Percentiles rank a stretch among this genome's conserved stretches.
Conservation (phyloP, 1,139 yeast species). For the Pichia norvegensis region DNA sequence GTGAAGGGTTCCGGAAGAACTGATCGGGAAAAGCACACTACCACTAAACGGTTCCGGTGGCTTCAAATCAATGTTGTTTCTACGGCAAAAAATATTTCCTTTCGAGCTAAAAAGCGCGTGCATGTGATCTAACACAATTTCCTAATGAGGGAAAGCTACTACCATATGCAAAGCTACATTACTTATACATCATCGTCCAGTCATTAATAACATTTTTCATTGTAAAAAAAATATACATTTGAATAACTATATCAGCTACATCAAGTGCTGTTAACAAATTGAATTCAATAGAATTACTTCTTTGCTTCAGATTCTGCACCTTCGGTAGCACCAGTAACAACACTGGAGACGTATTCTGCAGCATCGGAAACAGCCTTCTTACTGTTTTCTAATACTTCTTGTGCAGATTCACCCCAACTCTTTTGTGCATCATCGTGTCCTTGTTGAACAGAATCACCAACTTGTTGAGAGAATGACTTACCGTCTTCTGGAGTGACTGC, state of each 20-base stretch:
- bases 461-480: slow-evolving; percentile 62
- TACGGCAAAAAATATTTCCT: no score
- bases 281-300: slow-evolving; percentile 1
- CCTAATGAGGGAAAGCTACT: no score
- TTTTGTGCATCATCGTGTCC: slow-evolving; percentile 24
- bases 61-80: no score
- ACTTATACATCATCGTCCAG: no score
- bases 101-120: background rate
- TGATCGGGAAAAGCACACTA: no score
- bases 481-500: slow-evolving; percentile 51
- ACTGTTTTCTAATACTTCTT: slow-evolving; percentile 52
- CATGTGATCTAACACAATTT: background rate
- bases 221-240: background rate
- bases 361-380: slow-evolving; percentile 55
- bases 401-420: slow-evolving; percentile 35
- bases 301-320: slow-evolving; percentile 33
- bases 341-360: slow-evolving; percentile 48
- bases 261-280: background rate
- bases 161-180: no score
- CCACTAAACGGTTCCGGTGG: background rate
- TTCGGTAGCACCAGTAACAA: slow-evolving; percentile 50
- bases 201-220: background rate
- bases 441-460: slow-evolving; percentile 42
- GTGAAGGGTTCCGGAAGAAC: background rate
- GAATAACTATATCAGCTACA: background rate